Evolutionary conservation across 176 grass and related monocot genomes (phyloP), one percentile per base, ranked within the genome.

Genomic region (Tuctoria greenei): DNA sequence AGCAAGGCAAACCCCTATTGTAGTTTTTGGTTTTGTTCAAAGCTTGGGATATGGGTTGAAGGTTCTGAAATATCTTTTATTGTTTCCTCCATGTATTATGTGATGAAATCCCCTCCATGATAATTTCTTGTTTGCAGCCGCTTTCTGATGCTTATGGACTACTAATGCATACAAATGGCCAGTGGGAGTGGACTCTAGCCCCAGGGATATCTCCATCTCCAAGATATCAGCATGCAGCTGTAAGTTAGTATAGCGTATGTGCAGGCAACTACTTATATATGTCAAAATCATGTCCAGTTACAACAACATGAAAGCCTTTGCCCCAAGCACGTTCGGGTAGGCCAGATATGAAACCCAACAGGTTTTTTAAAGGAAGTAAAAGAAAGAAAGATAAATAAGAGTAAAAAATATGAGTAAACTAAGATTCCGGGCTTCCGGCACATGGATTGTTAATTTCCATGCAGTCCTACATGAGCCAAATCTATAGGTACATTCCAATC

Each of bases 101-200:
- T 31, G 31, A 31, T 31, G 67, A 60, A 35, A 50, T 72, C 76
- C 16, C 70, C 42, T 79, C 82, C 36, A 62, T 61, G 58, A 55
- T 81, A 68, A 54, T 66, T 66, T 75, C 28, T 41, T 17, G 61
- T 81, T 50, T 86, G 54, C 87, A 99, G 95, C 85, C 95, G 24
- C 87, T 90, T 52, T 92, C 95, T 66, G 95, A 99, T 86, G 95
- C 95, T 50, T 99, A 99, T 74, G 95, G 95, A 81, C 85, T 99
- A 37, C 79, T 99, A 67, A 99, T 99, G 95, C 95, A 99, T 84
- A 99, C 91, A 66, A 99, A 92, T 88, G 91, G 91, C 34, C 87
- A 86, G 55, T 99, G 95, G 95, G 95, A 99, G 72, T 99, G 95
- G 95, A 99, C 95, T 88, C 82, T 99, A 45, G 95, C 95, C 78